Evolutionary conservation across 2,329 filamentous ascomycete species (phyloP), one percentile per base, ranked within the genome.

Genomic region (Exophiala bonariae): DNA sequence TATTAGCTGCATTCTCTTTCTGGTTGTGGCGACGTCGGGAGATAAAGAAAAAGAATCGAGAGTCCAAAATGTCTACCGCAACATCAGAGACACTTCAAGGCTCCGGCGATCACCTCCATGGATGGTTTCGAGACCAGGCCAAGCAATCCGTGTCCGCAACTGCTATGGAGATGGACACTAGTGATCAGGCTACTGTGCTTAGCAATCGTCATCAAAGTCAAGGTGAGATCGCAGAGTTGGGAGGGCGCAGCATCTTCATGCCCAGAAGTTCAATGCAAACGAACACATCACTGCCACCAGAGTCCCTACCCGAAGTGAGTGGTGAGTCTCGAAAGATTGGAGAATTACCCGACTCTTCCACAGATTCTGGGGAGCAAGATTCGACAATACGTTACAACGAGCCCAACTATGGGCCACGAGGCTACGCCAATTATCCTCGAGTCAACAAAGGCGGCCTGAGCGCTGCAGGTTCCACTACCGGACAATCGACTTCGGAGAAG

Each of bases 1-100:
- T 75, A 1, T 72, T 74, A n/a, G 51, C 77, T 4, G 66, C 75
- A n/a, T 70, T 83, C 11, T 67, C 68, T 6, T 69, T 79, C 30
- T 66, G 80, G 17, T 66, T 84, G 16, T 81, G 74, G 64, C 72
- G 76, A 5, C 73, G 75, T 2, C 41, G 23, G 16, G 14, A 28
- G n/a, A 17, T 35, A 20, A 43, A n/a, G 20, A 41, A 16, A 14
- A 17, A 23, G 14, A 31, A 26, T n/a, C 5, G 20, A 13, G 10
- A 33, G 13, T 41, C 30, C 11, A n/a, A 20, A 10, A 41, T 16
- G 5, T 20, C 20, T 34, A 16, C 20, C 18, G 17, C 17, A 8
- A 23, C 40, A 32, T 20, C 22, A 16, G 26, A 18, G 17, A 33
- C 40, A 13, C 23, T 33, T 5, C 14, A 33, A 19, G 26, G 22